Conservation (phyloP, 495 filamentous ascomycete species). For the Hypoxylon fragiforme region DNA sequence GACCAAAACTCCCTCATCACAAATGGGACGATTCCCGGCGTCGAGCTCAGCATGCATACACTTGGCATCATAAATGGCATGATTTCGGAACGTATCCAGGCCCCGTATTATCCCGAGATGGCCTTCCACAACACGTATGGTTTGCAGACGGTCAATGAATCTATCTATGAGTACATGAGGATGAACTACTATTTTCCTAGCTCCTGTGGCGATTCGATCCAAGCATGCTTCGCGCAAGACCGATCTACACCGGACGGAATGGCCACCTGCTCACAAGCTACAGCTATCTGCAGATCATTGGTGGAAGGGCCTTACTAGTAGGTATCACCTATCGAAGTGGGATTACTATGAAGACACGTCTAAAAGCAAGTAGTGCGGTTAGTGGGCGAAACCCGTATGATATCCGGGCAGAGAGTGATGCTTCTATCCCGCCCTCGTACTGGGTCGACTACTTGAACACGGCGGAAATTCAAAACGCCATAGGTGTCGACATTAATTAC, state of each 20-base stretch:
- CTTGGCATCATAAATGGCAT: constrained; percentile 70
- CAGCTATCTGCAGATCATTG: constrained; percentile 48
- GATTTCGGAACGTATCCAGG: constrained; percentile 67
- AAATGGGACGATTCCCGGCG: constrained; percentile 47
- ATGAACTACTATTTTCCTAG: constrained; percentile 49
- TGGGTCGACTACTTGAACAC: constrained; percentile 53
- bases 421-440: constrained; percentile 54
- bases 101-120: constrained; percentile 64
- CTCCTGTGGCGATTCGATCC: constrained; percentile 50
- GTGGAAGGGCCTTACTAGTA: constrained; percentile 53
- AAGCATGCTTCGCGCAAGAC: constrained; percentile 42
- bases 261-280: constrained; percentile 45
- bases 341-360: too few species aligned
- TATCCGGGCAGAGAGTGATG: constrained; percentile 52
- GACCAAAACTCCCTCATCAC: constrained; percentile 56
- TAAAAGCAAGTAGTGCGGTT: constrained; percentile 26
- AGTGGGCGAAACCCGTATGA: constrained; percentile 55
- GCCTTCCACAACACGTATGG: constrained; percentile 77
- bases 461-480: constrained; percentile 47
- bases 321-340: too few species aligned
- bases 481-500: constrained; percentile 57
- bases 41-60: constrained; percentile 58
- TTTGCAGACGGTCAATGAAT: constrained; percentile 59
- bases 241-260: constrained; percentile 43
- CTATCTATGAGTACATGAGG: constrained; percentile 43